Evolutionary conservation across 2,329 filamentous ascomycete genomes (phyloP).

Genomic region (Botrytis medusae): DNA sequence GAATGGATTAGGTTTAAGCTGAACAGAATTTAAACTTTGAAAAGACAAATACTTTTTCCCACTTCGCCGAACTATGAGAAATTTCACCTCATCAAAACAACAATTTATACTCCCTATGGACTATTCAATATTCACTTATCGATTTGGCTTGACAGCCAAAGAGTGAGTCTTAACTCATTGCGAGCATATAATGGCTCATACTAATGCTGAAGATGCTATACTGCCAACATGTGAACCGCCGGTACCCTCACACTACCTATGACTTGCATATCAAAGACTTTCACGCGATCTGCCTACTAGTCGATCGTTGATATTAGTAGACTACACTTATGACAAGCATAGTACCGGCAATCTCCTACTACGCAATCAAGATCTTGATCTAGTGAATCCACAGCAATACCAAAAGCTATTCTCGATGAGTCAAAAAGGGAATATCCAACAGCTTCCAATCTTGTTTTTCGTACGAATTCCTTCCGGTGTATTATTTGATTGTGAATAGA

Average conservation of each 20-base stretch:
- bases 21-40: background rate
- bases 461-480: background rate
- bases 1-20: background rate
- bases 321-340: background rate
- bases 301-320: background rate
- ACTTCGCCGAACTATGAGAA: background rate
- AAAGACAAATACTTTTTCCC: background rate
- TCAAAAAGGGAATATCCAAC: background rate
- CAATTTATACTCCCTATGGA: background rate
- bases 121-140: background rate
- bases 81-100: background rate
- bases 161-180: background rate
- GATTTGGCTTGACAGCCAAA: background rate
- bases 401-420: background rate
- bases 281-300: background rate
- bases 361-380: background rate
- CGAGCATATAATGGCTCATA: background rate
- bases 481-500: background rate
- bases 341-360: background rate
- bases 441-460: background rate
- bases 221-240: background rate
- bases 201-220: background rate
- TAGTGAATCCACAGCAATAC: background rate
- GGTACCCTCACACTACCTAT: background rate
- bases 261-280: background rate